Conservation (phyloP, 805 yeast species). For the Starmerella vaccinii region DNA sequence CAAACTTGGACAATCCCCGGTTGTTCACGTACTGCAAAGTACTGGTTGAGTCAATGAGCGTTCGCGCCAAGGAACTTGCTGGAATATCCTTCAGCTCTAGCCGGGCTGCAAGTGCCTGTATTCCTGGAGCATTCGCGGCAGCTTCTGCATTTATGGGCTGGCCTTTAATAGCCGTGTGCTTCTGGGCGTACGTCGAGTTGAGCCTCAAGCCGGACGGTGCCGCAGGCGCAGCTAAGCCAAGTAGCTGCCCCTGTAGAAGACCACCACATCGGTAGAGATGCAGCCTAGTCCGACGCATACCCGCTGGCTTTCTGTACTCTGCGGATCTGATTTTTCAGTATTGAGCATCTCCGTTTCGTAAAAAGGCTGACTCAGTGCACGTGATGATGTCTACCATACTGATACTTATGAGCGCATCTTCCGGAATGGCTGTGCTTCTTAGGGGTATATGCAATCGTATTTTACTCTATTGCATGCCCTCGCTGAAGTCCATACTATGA, state of each 20-base stretch:
- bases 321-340: conserved; percentile 1
- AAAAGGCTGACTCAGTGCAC: conserved; percentile 1
- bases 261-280: neutral
- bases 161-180: conserved; percentile 23
- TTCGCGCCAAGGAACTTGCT: conserved; percentile 63
- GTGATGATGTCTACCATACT: neutral
- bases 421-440: no score
- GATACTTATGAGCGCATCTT: no score
- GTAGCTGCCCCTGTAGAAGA: neutral
- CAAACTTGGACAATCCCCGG: conserved; percentile 69
- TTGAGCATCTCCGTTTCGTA: neutral
- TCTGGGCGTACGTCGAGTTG: conserved; percentile 17
- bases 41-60: conserved; percentile 51
- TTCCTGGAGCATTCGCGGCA: conserved; percentile 54
- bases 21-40: conserved; percentile 53
- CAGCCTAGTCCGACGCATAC: conserved; percentile 5
- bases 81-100: conserved; percentile 45
- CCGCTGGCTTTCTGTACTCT: conserved; percentile 1
- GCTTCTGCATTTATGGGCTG: conserved; percentile 39
- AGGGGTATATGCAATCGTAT: no score
- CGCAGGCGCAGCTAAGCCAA: neutral
- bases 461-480: no score
- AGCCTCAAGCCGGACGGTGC: neutral
- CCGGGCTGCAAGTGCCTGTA: conserved; percentile 70
- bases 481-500: no score